Percentiles rank a stretch among this genome's conserved stretches.
phyloP scores from a whole-genome alignment of 2,329 filamentous ascomycete genomes.

The Amesomyces nigricolor region DNA sequence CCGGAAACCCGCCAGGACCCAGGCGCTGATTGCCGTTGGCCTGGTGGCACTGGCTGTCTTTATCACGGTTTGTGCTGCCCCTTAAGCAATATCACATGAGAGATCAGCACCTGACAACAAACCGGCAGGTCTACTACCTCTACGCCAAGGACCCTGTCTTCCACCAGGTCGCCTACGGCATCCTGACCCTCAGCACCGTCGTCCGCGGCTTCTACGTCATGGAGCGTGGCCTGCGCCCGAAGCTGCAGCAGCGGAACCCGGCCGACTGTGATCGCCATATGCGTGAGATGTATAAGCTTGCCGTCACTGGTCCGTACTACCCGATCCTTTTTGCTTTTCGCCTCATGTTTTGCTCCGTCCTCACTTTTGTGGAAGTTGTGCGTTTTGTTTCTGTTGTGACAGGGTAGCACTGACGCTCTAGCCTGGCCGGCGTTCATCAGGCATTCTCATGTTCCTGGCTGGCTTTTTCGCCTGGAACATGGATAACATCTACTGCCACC shows the following conservation, averaged over 20 bases:
- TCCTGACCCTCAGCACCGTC: constrained; percentile 65
- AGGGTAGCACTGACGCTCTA: constrained; percentile 1
- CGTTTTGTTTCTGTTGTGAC: too few relatives aligned
- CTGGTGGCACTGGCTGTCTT: constrained; percentile 53
- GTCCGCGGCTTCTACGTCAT: constrained; percentile 72
- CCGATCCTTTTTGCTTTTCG: too few relatives aligned
- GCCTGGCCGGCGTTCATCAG: constrained; percentile 30
- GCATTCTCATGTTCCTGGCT: constrained; percentile 64
- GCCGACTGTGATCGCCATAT: constrained; percentile 44
- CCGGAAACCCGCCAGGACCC: constrained; percentile 45
- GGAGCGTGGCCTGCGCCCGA: constrained; percentile 46
- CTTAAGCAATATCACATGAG: not conserved
- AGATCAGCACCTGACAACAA: not conserved
- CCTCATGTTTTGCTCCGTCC: not conserved
- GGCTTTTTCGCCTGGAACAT: constrained; percentile 75
- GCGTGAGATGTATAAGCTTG: constrained; percentile 70
- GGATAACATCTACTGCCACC: constrained; percentile 70
- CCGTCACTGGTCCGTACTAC: constrained; percentile 44
- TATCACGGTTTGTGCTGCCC: constrained; percentile 58
- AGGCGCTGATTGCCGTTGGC: constrained; percentile 33
- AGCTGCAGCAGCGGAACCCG: constrained; percentile 40
- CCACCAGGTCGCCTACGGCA: constrained; percentile 73
- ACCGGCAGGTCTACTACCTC: constrained; percentile 55
- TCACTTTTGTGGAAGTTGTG: not conserved
- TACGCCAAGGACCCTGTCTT: constrained; percentile 76